Evolutionary conservation across 1,284 basidiomycete genomes (phyloP), one percentile per base, ranked within the genome.

Genomic region (Sporisorium reilianum): DNA sequence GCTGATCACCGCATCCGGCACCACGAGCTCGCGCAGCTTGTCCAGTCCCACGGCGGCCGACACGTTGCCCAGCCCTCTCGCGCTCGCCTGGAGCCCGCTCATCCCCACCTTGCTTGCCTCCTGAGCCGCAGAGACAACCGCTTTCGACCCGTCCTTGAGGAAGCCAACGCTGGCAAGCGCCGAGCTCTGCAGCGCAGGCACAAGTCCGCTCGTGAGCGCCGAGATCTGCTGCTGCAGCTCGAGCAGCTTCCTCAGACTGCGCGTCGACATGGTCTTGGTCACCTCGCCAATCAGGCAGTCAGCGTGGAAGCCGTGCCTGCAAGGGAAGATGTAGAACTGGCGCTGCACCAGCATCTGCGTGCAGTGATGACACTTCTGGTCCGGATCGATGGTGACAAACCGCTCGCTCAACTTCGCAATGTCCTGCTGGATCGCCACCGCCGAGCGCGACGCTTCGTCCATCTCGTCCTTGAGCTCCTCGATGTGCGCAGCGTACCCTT

Each of bases 291-390:
- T 81, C 42, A 85, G 64, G 50, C 84, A 85, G 60, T 85, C 85
- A 5, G 80, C 84, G 52, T 85, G 84, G 71, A 84, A 97, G 11
- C 91, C 90, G 83, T 97, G 95, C 79, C 95, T 93, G 86, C 97
- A 99, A 11, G 95, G 95, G 87, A 99, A 99, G 50, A 97, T 93
- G 86, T 99, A 99, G 85, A 98, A 98, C 83, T 97, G 95, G 63
- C 97, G 88, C 28, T 90, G 91, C 52, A 97, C 86, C 56, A 99
- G 87, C 40, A 90, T 87, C 66, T 89, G 88, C 14, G 89, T 88
- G 85, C 97, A 99, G 42, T 89, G 88, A 25, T 91, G 91, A 82
- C 97, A 99, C 75, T 90, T 89, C 79, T 98, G 95, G 65, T 90
- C 90, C 20, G 91, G 89, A 78, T 97, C 93, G 64, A 99, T 90